These are phyloP conservation scores for Brassica balearica DNA, from an alignment of 441 rosid species.

Conservation along the genomic window DNA sequence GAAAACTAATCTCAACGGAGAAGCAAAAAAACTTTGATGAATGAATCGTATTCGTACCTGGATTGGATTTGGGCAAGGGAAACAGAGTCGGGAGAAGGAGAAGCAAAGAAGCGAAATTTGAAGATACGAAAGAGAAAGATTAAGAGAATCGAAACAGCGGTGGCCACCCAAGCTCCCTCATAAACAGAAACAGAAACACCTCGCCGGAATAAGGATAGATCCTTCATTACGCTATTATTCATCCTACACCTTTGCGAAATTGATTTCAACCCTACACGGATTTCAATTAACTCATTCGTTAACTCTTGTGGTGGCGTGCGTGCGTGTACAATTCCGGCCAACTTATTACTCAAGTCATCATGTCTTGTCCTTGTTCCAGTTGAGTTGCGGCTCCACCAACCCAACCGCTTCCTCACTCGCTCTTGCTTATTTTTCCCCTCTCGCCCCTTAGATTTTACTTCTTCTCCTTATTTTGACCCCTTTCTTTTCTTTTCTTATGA, in stretches of 20 bases:
- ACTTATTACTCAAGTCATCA: background rate
- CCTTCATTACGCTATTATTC: background rate
- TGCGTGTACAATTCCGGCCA: background rate
- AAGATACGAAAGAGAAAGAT: background rate
- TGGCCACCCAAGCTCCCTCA: constrained; percentile 5
- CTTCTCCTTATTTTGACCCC: background rate
- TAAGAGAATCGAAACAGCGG: constrained; percentile 8
- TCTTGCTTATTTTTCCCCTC: background rate
- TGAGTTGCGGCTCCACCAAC: constrained; percentile 12
- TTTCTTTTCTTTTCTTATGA: background rate
- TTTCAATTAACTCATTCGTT: background rate
- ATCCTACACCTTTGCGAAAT: background rate
- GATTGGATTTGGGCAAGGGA: constrained; percentile 10
- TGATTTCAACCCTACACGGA: background rate
- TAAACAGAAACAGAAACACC: background rate
- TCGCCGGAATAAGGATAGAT: background rate
- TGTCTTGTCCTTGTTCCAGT: constrained; percentile 15
- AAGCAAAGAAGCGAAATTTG: constrained; percentile 14
- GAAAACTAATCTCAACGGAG: background rate
- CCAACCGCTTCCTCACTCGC: constrained; percentile 8
- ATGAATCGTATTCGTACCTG: background rate
- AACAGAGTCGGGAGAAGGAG: background rate
- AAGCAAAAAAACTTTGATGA: background rate
- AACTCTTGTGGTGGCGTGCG: background rate
- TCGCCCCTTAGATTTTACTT: background rate